A percentile compares a stretch with the other conserved stretches of the same genome.
These are phyloP conservation scores for Ceriops tagal DNA, from an alignment of 345 rosid genomes.

Conservation along the genomic window DNA sequence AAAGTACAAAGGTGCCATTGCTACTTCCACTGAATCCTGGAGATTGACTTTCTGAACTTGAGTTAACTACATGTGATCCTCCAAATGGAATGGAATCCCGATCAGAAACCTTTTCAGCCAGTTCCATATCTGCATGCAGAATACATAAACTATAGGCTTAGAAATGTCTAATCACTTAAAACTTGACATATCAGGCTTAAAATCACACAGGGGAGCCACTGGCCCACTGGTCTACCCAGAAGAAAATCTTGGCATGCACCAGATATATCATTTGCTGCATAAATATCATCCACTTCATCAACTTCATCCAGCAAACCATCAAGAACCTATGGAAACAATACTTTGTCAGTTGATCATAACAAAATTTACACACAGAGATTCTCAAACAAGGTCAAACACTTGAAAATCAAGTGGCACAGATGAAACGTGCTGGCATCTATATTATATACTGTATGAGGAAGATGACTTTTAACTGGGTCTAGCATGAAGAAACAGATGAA, in stretches of 20 bases:
- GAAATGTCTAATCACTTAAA: not conserved
- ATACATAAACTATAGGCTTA: not conserved
- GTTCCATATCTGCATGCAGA: conserved; percentile 52
- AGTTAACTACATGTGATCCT: conserved; percentile 34
- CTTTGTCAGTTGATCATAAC: conserved; percentile 16
- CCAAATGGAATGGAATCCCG: conserved; percentile 30
- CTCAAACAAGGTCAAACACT: not conserved
- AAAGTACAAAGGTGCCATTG: conserved; percentile 40
- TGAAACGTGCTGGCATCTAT: not conserved
- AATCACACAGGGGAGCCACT: conserved; percentile 7
- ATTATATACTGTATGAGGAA: too few species aligned
- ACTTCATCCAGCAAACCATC: conserved; percentile 70
- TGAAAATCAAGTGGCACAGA: not conserved
- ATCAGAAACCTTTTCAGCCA: conserved; percentile 44
- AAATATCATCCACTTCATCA: conserved; percentile 63
- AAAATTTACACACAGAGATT: conserved; percentile 5
- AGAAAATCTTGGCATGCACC: conserved; percentile 45
- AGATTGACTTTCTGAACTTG: conserved; percentile 62
- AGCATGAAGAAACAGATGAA: too few species aligned
- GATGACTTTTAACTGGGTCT: too few species aligned
- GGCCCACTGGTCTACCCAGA: conserved; percentile 36
- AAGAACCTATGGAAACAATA: conserved; percentile 52
- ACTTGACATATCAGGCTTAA: not conserved
- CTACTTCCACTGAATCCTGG: conserved; percentile 57
- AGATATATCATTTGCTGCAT: conserved; percentile 49